These are phyloP conservation scores for Blastomyces emzantsi DNA, from an alignment of 2,329 filamentous ascomycete species.

Conservation along the genomic window DNA sequence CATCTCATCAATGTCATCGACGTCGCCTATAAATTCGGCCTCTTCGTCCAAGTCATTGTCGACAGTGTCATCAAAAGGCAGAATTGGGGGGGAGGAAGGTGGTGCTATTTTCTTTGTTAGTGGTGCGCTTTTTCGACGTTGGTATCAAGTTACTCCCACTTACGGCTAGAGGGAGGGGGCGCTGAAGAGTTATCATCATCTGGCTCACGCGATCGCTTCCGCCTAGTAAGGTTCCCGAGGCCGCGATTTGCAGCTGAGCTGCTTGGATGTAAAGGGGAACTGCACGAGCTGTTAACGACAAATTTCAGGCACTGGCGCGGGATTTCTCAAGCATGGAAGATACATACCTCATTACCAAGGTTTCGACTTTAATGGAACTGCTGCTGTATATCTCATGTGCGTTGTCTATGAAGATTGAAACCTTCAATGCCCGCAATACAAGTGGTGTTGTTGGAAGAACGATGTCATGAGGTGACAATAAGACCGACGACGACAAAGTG, in stretches of 20 bases:
- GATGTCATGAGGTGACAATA: neutral
- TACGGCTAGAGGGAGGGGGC: conserved; percentile 55
- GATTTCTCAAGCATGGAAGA: neutral
- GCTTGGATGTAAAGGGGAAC: conserved; percentile 73
- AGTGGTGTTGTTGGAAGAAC: neutral
- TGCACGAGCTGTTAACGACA: conserved; percentile 35
- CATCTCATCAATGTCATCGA: conserved; percentile 59
- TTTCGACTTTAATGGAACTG: neutral
- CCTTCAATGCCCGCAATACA: neutral
- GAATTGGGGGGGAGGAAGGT: conserved; percentile 54
- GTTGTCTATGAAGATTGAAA: neutral
- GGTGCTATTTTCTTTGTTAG: conserved; percentile 26
- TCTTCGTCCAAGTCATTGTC: conserved; percentile 41
- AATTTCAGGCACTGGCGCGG: neutral
- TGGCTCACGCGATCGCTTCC: conserved; percentile 57
- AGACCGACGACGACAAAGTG: neutral
- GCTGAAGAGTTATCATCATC: conserved; percentile 54
- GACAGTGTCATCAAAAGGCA: conserved; percentile 41
- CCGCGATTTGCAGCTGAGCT: conserved; percentile 79
- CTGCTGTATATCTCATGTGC: neutral
- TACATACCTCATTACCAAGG: conserved; percentile 25
- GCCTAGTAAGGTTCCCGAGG: conserved; percentile 42
- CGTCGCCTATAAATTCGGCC: conserved; percentile 52
- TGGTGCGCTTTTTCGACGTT: conserved; percentile 12
- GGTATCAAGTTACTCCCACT: conserved; percentile 25